Percentiles rank a stretch among this genome's conserved stretches.
Evolutionary conservation across 1,284 basidiomycete genomes (phyloP).

Genomic region (Gomphus bonarii): DNA sequence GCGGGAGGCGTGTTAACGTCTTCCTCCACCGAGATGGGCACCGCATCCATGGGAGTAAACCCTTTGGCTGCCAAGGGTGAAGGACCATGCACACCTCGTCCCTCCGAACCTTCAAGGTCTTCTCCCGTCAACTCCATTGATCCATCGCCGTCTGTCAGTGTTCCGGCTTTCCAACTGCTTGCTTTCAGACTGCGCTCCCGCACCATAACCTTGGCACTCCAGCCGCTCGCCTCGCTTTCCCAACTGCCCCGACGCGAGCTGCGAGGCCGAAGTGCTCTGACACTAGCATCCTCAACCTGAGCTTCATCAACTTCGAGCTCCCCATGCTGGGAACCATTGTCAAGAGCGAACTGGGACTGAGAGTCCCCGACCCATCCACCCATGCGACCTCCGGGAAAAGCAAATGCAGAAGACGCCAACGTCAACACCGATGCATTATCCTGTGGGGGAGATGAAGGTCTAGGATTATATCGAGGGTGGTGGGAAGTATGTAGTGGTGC

Average conservation of each 20-base stretch:
- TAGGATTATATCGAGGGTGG: constrained; percentile 91
- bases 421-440: constrained; percentile 92
- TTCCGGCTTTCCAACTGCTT: constrained; percentile 3
- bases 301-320: constrained; percentile 35
- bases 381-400: constrained; percentile 41
- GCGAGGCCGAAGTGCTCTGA: constrained; percentile 66
- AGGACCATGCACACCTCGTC: background rate
- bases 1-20: constrained; percentile 1
- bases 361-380: constrained; percentile 47
- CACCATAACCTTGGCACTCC: constrained; percentile 55
- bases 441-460: constrained; percentile 78
- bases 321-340: constrained; percentile 43
- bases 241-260: constrained; percentile 75
- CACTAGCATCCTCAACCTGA: constrained; percentile 65
- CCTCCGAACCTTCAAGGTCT: constrained; percentile 5
- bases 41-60: background rate
- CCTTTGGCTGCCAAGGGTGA: constrained; percentile 3
- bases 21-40: background rate
- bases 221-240: constrained; percentile 74
- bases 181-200: constrained; percentile 9
- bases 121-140: constrained; percentile 2
- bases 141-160: background rate
- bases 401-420: constrained; percentile 87
- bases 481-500: constrained; percentile 84
- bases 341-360: constrained; percentile 47